Conservation (phyloP, 345 rosid species). For the Barbarea vulgaris region DNA sequence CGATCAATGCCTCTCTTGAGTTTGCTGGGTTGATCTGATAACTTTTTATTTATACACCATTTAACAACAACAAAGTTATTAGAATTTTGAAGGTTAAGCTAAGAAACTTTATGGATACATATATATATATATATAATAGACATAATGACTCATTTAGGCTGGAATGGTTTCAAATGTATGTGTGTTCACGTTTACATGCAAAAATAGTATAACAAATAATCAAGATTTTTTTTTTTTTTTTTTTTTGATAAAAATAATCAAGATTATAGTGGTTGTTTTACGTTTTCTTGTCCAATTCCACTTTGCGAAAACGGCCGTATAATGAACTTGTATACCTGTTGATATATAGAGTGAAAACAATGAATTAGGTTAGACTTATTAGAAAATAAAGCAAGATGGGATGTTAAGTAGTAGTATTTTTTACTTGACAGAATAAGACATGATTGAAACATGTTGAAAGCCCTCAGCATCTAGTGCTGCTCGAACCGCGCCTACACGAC, state of each 20-base stretch:
- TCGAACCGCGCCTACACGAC: slow-evolving; percentile 85
- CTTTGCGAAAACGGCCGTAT: slow-evolving; percentile 92
- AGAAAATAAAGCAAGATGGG: background rate
- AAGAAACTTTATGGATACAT: background rate
- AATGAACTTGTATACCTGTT: slow-evolving; percentile 91
- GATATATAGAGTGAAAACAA: background rate
- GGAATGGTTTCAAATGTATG: background rate
- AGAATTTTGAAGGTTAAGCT: slow-evolving; percentile 13
- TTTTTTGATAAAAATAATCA: background rate
- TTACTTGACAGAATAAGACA: slow-evolving; percentile 97
- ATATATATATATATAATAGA: too few relatives aligned
- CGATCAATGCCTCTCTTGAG: slow-evolving; percentile 84
- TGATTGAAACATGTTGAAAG: slow-evolving; percentile 88
- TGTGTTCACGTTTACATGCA: background rate
- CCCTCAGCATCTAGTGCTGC: slow-evolving; percentile 89
- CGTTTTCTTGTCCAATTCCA: slow-evolving; percentile 81
- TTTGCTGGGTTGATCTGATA: slow-evolving; percentile 97
- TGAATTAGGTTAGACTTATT: background rate
- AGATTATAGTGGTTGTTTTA: slow-evolving; percentile 34
- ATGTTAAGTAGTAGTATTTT: background rate
- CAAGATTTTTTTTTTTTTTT: background rate
- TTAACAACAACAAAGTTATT: slow-evolving; percentile 32
- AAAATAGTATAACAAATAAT: too few relatives aligned
- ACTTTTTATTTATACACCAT: slow-evolving; percentile 43
- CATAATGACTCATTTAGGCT: background rate